Evolutionary conservation across 441 rosid genomes (phyloP).

Genomic region (Pelargonium myrrhifolium): DNA sequence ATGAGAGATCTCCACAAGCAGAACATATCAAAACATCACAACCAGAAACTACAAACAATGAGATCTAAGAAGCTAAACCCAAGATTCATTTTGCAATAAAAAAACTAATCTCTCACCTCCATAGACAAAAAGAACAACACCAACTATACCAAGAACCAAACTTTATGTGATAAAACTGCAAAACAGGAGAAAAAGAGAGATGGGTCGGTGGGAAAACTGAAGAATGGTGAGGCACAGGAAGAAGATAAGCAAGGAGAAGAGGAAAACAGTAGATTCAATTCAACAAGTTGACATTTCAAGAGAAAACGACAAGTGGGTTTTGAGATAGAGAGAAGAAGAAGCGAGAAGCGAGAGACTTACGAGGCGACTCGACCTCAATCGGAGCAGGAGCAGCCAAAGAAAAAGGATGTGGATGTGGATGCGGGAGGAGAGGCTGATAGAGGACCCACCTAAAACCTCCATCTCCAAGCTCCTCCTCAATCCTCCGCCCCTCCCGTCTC

Average conservation of each 20-base stretch:
- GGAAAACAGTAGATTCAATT: too few species aligned
- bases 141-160: background rate
- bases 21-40: background rate
- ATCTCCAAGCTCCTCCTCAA: too few species aligned
- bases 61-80: background rate
- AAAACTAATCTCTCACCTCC: background rate
- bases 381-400: background rate
- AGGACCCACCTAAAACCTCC: too few species aligned
- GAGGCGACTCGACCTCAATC: background rate
- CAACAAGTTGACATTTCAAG: too few species aligned
- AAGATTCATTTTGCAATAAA: background rate
- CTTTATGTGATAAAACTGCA: background rate
- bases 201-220: background rate
- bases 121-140: background rate
- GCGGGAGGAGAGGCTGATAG: background rate
- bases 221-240: background rate
- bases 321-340: background rate
- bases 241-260: background rate
- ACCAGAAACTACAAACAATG: background rate
- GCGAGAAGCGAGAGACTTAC: background rate
- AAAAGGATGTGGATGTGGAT: background rate
- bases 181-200: background rate
- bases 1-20: background rate
- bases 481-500: too few species aligned
- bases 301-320: too few species aligned